Evolutionary conservation across 345 rosid genomes (phyloP), one percentile per base, ranked within the genome.

Genomic region (Rhodomyrtus tomentosa): DNA sequence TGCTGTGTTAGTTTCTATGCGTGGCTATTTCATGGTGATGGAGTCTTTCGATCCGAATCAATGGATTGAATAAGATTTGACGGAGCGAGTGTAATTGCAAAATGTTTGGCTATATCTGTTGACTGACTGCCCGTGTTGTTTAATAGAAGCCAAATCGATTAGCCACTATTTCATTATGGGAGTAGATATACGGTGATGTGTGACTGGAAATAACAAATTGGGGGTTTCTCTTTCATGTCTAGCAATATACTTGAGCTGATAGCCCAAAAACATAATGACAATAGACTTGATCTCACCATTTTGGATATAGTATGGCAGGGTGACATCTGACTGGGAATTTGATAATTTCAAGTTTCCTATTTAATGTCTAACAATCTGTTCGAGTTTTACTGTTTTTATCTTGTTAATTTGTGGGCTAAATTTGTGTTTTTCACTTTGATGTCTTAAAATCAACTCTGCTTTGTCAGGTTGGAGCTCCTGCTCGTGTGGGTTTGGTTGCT

Each of bases 401-500:
- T 21, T 32, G 76, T 68, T 42, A 68, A 36, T 32, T 68, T 5
- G 13, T 32, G 45, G 42, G 21, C 76, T 36, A 68, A 68, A 18
- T 11, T 68, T 3, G 1, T 32, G 5, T 68, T 68, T 32, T 18
- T 36, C 76, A 32, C 76, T 32, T 68, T 62, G 16, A 8, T 36
- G 40, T 68, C 74, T 62, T 50, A 2, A n/a, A 24, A 50, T 53
- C n/a, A 52, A 21, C 53, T 15, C 49, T 68, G 7, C 45, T 16
- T 81, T 21, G 68, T 53, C 74, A 95, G 99, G 99, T 96, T 88
- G 98, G 99, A 87, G 99, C 99, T 85, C 99, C 98, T 55, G 99
- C 99, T 87, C 99, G 98, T 89, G 99, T 96, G 84, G 99, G 98
- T 84, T 87, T 96, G 84, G 91, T 96, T 52, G 98, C 99, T 7